Evolutionary conservation across 2,329 filamentous ascomycete species (phyloP).

Genomic region (Hypomyces perniciosus): DNA sequence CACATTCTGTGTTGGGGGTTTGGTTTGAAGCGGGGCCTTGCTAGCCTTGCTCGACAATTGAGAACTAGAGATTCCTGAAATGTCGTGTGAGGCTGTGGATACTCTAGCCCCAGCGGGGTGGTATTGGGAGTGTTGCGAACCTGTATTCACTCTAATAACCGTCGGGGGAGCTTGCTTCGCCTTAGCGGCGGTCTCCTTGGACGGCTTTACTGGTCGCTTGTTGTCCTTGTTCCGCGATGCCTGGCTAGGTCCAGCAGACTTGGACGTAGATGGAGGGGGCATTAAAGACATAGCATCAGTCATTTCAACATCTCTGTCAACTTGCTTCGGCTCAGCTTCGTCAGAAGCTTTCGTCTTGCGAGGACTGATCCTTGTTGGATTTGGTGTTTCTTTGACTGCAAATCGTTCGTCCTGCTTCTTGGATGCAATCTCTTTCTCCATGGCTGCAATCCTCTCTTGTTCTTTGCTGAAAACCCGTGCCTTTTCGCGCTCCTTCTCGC

Average conservation of each 20-base stretch:
- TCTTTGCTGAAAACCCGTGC: slow-evolving; percentile 54
- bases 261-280: slow-evolving; percentile 55
- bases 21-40: slow-evolving; percentile 57
- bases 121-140: slow-evolving; percentile 55
- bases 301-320: slow-evolving; percentile 49
- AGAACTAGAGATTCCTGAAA: slow-evolving; percentile 24
- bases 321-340: slow-evolving; percentile 22
- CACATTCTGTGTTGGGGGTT: slow-evolving; percentile 51
- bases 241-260: slow-evolving; percentile 43
- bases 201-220: slow-evolving; percentile 57
- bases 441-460: slow-evolving; percentile 46
- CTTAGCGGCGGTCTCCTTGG: slow-evolving; percentile 53
- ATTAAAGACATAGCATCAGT: slow-evolving; percentile 47
- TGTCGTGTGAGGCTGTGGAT: slow-evolving; percentile 51
- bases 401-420: slow-evolving; percentile 48
- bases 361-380: slow-evolving; percentile 45
- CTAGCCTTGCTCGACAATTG: slow-evolving; percentile 55
- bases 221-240: slow-evolving; percentile 45
- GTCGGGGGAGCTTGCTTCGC: slow-evolving; percentile 62
- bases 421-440: slow-evolving; percentile 48
- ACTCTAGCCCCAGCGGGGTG: slow-evolving; percentile 47
- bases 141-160: slow-evolving; percentile 64
- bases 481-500: slow-evolving; percentile 65
- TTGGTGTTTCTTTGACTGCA: slow-evolving; percentile 36
- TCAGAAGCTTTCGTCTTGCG: slow-evolving; percentile 40